Evolutionary conservation across 108 stramenopile species (phyloP).

Genomic region (Pseudonitzschia delicatissima): DNA sequence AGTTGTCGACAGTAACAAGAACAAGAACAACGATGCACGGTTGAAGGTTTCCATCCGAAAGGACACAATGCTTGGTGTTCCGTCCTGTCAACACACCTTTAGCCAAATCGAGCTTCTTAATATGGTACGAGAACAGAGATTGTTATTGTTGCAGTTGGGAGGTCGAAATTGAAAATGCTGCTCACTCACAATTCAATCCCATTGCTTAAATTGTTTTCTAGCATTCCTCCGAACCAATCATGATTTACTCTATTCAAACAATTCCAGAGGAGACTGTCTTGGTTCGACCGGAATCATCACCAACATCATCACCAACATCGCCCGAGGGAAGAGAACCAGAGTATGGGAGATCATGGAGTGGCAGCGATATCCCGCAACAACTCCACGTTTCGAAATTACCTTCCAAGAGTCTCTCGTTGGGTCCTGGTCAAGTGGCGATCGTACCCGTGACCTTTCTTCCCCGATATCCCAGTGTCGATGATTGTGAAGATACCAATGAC

Average conservation of each 20-base stretch:
- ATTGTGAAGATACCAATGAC: background rate
- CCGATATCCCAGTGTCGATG: conserved; percentile 30
- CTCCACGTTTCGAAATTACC: conserved; percentile 38
- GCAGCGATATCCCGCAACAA: conserved; percentile 28
- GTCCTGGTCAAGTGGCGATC: conserved; percentile 45
- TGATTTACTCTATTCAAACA: conserved; percentile 41
- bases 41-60: conserved; percentile 32
- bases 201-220: background rate
- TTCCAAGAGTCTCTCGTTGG: conserved; percentile 34
- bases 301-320: conserved; percentile 6
- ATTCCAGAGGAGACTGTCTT: conserved; percentile 36
- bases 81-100: conserved; percentile 36
- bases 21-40: conserved; percentile 12
- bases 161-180: too few species aligned
- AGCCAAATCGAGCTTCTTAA: conserved; percentile 40
- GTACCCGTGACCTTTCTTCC: conserved; percentile 52
- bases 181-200: background rate
- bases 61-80: conserved; percentile 33
- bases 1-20: conserved; percentile 4
- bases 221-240: conserved; percentile 32
- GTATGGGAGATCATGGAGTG: conserved; percentile 11
- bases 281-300: conserved; percentile 6
- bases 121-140: conserved; percentile 33
- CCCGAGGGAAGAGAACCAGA: background rate
- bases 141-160: background rate